Conservation (phyloP, 208 protist genomes). For the Wallacemonas collosoma region DNA sequence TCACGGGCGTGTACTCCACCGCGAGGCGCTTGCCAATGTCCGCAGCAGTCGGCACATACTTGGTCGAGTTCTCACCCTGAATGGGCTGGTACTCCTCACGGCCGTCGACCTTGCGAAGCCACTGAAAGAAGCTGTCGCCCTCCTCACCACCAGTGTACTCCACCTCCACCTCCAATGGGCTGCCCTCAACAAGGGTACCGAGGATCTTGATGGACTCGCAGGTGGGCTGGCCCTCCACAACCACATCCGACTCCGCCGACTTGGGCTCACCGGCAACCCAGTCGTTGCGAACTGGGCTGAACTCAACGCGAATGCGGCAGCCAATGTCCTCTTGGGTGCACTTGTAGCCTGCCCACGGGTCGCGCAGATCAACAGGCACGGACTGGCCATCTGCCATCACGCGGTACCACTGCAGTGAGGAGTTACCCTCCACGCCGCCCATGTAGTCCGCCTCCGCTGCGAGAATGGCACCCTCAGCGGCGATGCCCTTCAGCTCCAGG, state of each 20-base stretch:
- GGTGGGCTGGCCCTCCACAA: constrained; percentile 71
- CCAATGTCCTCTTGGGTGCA: constrained; percentile 79
- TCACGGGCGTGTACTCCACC: constrained; percentile 92
- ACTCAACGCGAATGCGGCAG: constrained; percentile 85
- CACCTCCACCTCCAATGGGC: constrained; percentile 78
- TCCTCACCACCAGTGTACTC: constrained; percentile 88
- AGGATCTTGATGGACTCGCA: constrained; percentile 92
- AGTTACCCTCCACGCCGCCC: constrained; percentile 88
- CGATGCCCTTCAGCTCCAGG: constrained; percentile 81
- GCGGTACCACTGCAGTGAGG: constrained; percentile 84
- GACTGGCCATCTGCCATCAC: constrained; percentile 72
- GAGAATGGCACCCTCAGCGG: constrained; percentile 78
- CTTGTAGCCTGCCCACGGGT: constrained; percentile 87
- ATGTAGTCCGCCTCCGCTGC: constrained; percentile 83
- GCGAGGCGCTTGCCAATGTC: constrained; percentile 89
- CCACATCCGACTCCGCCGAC: constrained; percentile 59
- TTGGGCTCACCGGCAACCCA: constrained; percentile 87
- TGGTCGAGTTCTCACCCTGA: constrained; percentile 71
- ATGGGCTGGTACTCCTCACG: constrained; percentile 80
- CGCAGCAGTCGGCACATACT: constrained; percentile 76
- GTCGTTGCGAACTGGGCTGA: constrained; percentile 88
- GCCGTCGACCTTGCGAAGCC: constrained; percentile 80
- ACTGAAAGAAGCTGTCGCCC: constrained; percentile 89
- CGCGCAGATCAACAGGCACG: constrained; percentile 57
- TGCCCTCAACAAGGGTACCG: constrained; percentile 86